Percentiles rank a stretch among this genome's conserved stretches.
Evolutionary conservation across 768 basidiomycete species (phyloP).

Genomic region (Leccinum fibrillosum): DNA sequence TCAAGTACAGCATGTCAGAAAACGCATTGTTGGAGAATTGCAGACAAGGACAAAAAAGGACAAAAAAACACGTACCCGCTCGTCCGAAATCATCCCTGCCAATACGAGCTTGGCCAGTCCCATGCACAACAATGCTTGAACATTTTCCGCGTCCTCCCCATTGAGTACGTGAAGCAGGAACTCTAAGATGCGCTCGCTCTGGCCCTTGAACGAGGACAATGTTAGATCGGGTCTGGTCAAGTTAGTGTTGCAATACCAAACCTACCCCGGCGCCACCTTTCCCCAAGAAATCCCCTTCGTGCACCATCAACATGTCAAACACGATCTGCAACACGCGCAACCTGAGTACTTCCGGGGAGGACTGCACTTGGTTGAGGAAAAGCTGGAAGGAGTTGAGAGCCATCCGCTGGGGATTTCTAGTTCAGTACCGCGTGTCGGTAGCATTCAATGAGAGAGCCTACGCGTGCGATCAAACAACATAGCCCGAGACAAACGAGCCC

Average conservation of each 20-base stretch:
- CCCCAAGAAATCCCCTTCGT: slow-evolving; percentile 64
- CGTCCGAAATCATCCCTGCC: slow-evolving; percentile 69
- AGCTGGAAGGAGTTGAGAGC: slow-evolving; percentile 63
- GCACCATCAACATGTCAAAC: slow-evolving; percentile 85
- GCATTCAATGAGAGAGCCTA: not conserved
- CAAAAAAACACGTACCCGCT: slow-evolving; percentile 45
- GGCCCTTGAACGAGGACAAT: not conserved
- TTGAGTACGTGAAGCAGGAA: slow-evolving; percentile 56
- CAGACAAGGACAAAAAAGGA: not conserved
- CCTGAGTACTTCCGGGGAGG: slow-evolving; percentile 62
- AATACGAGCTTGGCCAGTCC: slow-evolving; percentile 87
- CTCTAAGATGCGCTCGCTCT: slow-evolving; percentile 62
- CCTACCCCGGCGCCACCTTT: slow-evolving; percentile 35
- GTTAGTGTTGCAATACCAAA: not conserved
- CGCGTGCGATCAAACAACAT: slow-evolving; percentile 70
- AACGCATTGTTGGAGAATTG: not conserved
- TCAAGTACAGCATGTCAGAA: not conserved
- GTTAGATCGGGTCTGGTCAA: not conserved
- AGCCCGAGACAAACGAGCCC: slow-evolving; percentile 69
- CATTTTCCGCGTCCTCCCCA: slow-evolving; percentile 54
- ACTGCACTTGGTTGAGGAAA: slow-evolving; percentile 72
- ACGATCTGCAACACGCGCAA: slow-evolving; percentile 71
- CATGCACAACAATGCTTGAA: slow-evolving; percentile 69
- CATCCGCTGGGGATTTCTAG: slow-evolving; percentile 21
- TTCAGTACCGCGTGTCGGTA: not conserved